Percentiles rank a stretch among this genome's conserved stretches.
Conservation (phyloP, 805 yeast genomes). For the Hermanozyma aechmeae region DNA sequence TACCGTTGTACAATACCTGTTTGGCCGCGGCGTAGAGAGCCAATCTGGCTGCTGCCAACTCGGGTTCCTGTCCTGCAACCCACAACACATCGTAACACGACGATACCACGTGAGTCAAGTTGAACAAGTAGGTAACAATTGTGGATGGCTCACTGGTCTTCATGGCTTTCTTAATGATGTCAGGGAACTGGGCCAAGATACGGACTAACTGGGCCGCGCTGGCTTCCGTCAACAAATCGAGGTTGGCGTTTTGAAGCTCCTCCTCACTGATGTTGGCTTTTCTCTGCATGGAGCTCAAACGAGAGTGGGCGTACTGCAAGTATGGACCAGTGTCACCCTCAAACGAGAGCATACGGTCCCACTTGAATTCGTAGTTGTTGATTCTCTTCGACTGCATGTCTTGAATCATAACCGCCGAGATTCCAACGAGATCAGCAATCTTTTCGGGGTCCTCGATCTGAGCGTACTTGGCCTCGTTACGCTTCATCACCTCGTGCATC, state of each 20-base stretch:
- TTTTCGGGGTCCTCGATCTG: conserved; percentile 91
- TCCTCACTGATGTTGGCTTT: conserved; percentile 45
- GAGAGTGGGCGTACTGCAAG: conserved; percentile 95
- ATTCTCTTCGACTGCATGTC: conserved; percentile 97
- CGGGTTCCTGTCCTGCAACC: conserved; percentile 92
- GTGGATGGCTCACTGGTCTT: conserved; percentile 90
- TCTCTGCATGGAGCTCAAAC: conserved; percentile 90
- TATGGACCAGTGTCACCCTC: conserved; percentile 99
- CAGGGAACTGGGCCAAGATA: conserved; percentile 83
- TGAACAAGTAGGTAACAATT: conserved; percentile 86
- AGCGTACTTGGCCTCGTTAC: conserved; percentile 81
- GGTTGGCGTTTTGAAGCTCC: conserved; percentile 42
- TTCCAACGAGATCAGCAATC: conserved; percentile 92
- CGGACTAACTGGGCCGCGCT: conserved; percentile 66
- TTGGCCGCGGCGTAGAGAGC: conserved; percentile 87
- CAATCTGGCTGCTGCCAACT: conserved; percentile 80
- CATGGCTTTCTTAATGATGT: conserved; percentile 70
- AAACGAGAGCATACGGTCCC: conserved; percentile 97
- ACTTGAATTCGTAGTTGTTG: conserved; percentile 91
- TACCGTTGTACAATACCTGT: conserved; percentile 83
- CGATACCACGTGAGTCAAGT: conserved; percentile 85
- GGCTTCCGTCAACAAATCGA: conserved; percentile 57
- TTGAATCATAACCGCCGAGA: conserved; percentile 97
- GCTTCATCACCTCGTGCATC: conserved; percentile 95
- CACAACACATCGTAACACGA: conserved; percentile 93